Conservation (phyloP, 305 asterid genomes). For the Caryopteris hybrid region DNA sequence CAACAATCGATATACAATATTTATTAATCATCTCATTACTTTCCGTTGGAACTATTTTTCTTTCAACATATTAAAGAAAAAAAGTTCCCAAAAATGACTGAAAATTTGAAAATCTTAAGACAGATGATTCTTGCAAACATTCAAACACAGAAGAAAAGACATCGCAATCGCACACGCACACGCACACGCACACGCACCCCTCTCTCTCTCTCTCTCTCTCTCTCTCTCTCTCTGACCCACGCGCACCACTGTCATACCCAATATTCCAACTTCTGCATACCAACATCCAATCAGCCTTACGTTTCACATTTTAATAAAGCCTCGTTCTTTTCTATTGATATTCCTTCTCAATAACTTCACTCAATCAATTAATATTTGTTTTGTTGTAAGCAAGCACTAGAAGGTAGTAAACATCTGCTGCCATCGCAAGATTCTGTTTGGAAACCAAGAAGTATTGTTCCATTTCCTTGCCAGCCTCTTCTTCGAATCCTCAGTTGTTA, state of each 20-base stretch:
- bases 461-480: slow-evolving; percentile 13
- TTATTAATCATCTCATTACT: no score
- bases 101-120: not conserved
- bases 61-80: no score
- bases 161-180: no score
- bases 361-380: slow-evolving; percentile 18
- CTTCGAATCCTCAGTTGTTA: slow-evolving; percentile 8
- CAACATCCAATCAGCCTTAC: slow-evolving; percentile 26
- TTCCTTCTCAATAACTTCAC: slow-evolving; percentile 21
- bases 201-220: not conserved
- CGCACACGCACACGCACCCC: no score
- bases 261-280: slow-evolving; percentile 16
- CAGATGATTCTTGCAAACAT: slow-evolving; percentile 5
- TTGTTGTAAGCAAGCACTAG: slow-evolving; percentile 1
- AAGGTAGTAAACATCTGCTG: not conserved
- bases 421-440: slow-evolving; percentile 17
- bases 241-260: slow-evolving; percentile 18
- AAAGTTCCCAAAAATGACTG: no score
- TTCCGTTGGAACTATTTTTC: no score
- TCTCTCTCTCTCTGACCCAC: slow-evolving; percentile 10
- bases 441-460: not conserved
- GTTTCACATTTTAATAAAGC: slow-evolving; percentile 16
- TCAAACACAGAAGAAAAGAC: not conserved
- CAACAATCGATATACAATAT: no score
- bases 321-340: slow-evolving; percentile 7